A percentile compares a stretch with the other conserved stretches of the same genome.
These are phyloP conservation scores for Scutellaria galericulata DNA, from an alignment of 257 asterid species.

Conservation along the genomic window DNA sequence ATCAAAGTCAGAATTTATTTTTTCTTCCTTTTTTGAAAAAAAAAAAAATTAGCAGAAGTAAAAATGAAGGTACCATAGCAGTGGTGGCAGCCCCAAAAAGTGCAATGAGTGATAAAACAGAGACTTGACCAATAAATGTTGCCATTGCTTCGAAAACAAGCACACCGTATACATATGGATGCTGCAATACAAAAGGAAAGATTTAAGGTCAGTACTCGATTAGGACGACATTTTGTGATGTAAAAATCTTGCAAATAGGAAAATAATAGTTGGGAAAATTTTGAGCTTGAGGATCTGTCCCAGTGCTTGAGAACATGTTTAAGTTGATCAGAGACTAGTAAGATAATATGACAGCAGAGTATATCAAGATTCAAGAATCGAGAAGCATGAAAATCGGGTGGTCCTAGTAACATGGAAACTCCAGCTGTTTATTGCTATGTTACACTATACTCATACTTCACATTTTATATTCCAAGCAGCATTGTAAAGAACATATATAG, in stretches of 20 bases:
- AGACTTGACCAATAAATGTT: slow-evolving; percentile 81
- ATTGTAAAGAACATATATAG: neutral
- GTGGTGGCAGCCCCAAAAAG: slow-evolving; percentile 91
- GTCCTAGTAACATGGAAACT: slow-evolving; percentile 6
- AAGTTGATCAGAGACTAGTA: neutral
- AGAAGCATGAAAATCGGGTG: neutral
- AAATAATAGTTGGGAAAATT: neutral
- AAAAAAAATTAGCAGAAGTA: neutral
- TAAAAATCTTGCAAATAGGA: neutral
- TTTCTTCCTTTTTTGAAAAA: neutral
- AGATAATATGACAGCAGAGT: neutral
- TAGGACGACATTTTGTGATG: too few species aligned
- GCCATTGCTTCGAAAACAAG: slow-evolving; percentile 90
- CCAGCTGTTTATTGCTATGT: slow-evolving; percentile 12
- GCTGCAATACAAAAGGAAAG: slow-evolving; percentile 51
- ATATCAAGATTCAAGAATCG: neutral
- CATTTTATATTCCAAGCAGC: slow-evolving; percentile 3
- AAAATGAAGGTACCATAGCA: slow-evolving; percentile 65
- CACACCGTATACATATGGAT: slow-evolving; percentile 82
- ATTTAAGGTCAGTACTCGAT: neutral
- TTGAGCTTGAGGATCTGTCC: neutral
- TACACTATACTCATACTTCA: neutral
- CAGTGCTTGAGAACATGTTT: neutral
- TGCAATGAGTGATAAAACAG: slow-evolving; percentile 86
- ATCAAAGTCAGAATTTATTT: neutral